These are phyloP conservation scores for Gamarada debralockiae DNA, from an alignment of 495 filamentous ascomycete genomes.

Conservation along the genomic window DNA sequence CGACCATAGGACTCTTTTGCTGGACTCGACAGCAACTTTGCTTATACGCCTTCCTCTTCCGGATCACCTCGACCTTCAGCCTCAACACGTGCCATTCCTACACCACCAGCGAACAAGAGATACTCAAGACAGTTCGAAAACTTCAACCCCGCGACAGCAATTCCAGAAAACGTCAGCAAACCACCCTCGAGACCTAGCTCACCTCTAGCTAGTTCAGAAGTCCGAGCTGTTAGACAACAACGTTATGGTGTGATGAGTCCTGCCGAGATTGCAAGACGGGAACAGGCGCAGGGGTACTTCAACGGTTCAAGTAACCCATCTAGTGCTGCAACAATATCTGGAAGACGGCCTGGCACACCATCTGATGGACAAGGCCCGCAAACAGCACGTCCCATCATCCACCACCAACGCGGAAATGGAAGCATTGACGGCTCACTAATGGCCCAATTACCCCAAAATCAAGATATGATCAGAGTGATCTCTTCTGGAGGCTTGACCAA, in stretches of 20 bases:
- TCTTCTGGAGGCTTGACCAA: constrained; percentile 87
- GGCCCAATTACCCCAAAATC: constrained; percentile 71
- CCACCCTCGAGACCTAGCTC: constrained; percentile 66
- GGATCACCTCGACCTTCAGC: constrained; percentile 61
- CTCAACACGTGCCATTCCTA: constrained; percentile 38
- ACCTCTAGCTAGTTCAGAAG: constrained; percentile 54
- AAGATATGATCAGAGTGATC: constrained; percentile 85
- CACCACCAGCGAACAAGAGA: constrained; percentile 61
- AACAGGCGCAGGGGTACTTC: constrained; percentile 49
- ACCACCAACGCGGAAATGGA: constrained; percentile 58
- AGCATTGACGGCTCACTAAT: constrained; percentile 80
- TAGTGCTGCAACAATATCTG: constrained; percentile 43
- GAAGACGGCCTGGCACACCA: constrained; percentile 43
- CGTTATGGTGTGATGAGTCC: constrained; percentile 50
- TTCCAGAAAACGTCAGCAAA: constrained; percentile 42
- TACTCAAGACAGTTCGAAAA: constrained; percentile 66
- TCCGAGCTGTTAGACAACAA: constrained; percentile 39
- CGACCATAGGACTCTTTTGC: constrained; percentile 63
- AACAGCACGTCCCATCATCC: constrained; percentile 42
- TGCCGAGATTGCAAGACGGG: constrained; percentile 43
- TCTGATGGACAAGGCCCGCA: constrained; percentile 31
- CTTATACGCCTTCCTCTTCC: constrained; percentile 58
- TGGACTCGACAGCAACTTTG: constrained; percentile 45
- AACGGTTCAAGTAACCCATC: constrained; percentile 32
- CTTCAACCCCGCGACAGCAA: constrained; percentile 30